Base-by-base conservation (phyloP, 306 rosid genomes). In the Mimosa bimucronata region DNA sequence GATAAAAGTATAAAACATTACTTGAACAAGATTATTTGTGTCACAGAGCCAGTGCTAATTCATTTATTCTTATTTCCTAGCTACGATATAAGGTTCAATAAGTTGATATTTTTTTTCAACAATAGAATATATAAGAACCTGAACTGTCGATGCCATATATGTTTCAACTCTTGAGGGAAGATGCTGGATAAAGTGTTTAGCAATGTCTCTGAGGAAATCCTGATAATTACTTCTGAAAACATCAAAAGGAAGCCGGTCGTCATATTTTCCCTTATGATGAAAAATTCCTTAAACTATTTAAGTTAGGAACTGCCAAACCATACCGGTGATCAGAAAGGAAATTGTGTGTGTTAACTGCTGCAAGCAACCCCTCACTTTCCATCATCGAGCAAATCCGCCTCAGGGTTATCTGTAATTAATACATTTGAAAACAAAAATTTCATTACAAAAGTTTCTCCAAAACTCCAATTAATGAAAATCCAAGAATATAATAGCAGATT, bases 291-390 rank as follows among this genome's bases (percentile, higher is more conserved):
- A 28, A 71, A 71, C 50, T 50, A 46, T 21, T 86, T 67, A 23
- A 38, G 65, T 3, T 34, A 73, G 37, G 37, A 75, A 62, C 75
- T 60, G 69, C 40, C 37, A 66, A 78, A 58, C 57, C 86, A 72
- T 87, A 92, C 97, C 97, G 89, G 79, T 92, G 95, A 83, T 95
- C 98, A 61, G 97, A 89, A 81, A 87, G 91, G 90, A 95, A 95
- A 82, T 81, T 60, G 41, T 90, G 91, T 45, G 90, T 77, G 84
- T 87, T 92, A 60, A 89, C 88, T 60, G 87, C 80, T 50, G 77
- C 73, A 48, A 79, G 66, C 66, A 91, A 82, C 85, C 88, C 92
- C 60, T 88, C 92, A 78, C 86, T 83, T 80, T 91, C 97, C 84
- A 92, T 85, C 82, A 91, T 79, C n/a, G 94, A 89, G 61, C 83